Evolutionary conservation across 176 grass and related monocot species (phyloP).

Genomic region (Poa pratensis): DNA sequence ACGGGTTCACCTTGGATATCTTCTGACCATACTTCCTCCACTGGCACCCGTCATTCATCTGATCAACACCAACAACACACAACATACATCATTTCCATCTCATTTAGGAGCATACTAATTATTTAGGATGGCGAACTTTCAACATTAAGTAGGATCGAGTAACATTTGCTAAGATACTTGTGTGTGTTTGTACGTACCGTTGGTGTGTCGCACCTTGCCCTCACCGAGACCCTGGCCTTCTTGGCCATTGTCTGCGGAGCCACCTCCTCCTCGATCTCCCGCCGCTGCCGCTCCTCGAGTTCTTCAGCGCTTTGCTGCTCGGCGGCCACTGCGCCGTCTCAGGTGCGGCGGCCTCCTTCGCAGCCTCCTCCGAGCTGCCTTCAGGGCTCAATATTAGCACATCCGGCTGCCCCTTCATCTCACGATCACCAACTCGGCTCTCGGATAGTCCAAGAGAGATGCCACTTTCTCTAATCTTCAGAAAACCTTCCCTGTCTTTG

Average conservation of each 20-base stretch:
- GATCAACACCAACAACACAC: background rate
- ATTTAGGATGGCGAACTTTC: background rate
- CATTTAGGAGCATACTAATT: background rate
- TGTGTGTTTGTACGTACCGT: conserved; percentile 45
- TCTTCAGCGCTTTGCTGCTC: conserved; percentile 58
- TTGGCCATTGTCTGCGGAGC: conserved; percentile 56
- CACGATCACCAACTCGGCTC: conserved; percentile 37
- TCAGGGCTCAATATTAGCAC: conserved; percentile 62
- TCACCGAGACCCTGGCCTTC: conserved; percentile 80
- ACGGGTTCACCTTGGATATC: conserved; percentile 86
- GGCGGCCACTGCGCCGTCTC: conserved; percentile 45
- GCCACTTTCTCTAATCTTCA: conserved; percentile 40
- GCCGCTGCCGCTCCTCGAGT: background rate
- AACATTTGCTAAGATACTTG: background rate
- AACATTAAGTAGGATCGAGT: background rate
- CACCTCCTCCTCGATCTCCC: conserved; percentile 47
- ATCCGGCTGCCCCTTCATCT: conserved; percentile 23
- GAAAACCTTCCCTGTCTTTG: conserved; percentile 30
- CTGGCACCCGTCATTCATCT: conserved; percentile 92
- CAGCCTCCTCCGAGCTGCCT: conserved; percentile 52
- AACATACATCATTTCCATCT: background rate
- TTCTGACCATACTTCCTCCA: conserved; percentile 98
- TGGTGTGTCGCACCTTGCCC: conserved; percentile 73
- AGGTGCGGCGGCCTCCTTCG: conserved; percentile 25
- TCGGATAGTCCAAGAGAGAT: conserved; percentile 60